Base-by-base conservation (phyloP, 2,329 filamentous ascomycete species). In the Epichloe sp. region DNA sequence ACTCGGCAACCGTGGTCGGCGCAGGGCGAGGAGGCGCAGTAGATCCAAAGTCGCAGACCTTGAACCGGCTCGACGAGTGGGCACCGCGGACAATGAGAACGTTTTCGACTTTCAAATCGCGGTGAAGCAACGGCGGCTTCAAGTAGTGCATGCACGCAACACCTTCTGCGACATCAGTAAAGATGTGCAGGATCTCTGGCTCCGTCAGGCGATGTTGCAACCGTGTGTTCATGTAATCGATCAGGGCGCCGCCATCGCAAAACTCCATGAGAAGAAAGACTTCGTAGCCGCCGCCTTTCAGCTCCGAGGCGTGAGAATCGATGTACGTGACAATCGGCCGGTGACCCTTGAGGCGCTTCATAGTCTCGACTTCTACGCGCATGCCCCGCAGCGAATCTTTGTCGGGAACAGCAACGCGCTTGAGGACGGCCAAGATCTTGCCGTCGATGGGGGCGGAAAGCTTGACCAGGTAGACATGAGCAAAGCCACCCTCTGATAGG, bases 121-220 rank as follows among this genome's bases (percentile, higher is more conserved):
- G 82, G 68, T 98, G 93, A 53, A 98, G 76, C 51, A 98, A 72
- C 47, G 93, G 83, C 5, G 93, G 93, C 69, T 94, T 94, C 47
- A 98, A 82, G 68, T 98, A 98, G 70, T 98, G 93, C 93, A 98
- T 98, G 66, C 89, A 95, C 34, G 93, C 93, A 44, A 98, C 89
- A 38, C 93, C 93, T 71, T 97, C 91, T 46, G 90, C 86, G 51
- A 96, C 88, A 66, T 98, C 93, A 48, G 85, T 85, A 70, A 98
- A 97, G 68, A 98, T 97, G 72, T 90, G 86, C 60, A 98, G 74
- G 59, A 98, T 95, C 74, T 98, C 93, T 47, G 93, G 91, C 72
- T 98, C 93, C 37, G 91, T 98, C 68, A 98, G 76, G 48, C 93
- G 86, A 67, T 98, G 90, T 70, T 98, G 93, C 61, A 98, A 73